Percentiles rank a stretch among this genome's conserved stretches.
Evolutionary conservation across 1,284 basidiomycete species (phyloP).

Genomic region (Coniophora puteana): DNA sequence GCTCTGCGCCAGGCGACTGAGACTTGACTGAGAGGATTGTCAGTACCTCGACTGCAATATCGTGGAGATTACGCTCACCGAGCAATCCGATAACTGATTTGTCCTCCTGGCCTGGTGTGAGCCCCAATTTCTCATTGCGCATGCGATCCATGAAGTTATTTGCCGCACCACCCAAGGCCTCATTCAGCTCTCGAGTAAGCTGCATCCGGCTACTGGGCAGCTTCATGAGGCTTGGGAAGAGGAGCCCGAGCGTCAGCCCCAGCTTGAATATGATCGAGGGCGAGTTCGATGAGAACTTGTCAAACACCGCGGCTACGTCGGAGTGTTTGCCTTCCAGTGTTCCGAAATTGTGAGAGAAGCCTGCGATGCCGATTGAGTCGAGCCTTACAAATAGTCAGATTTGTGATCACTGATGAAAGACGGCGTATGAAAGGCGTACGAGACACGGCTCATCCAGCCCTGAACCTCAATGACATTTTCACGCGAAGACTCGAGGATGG

Average conservation of each 20-base stretch:
- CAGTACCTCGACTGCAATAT: not conserved
- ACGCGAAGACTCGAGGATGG: too few relatives aligned
- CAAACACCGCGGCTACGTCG: conserved; percentile 40
- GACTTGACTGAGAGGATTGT: conserved; percentile 42
- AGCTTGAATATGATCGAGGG: conserved; percentile 26
- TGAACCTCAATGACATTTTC: too few relatives aligned
- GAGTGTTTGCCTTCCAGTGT: conserved; percentile 46
- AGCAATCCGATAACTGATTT: conserved; percentile 54
- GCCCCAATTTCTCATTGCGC: conserved; percentile 31
- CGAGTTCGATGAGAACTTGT: too few relatives aligned
- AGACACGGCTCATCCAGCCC: too few relatives aligned
- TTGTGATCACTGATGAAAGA: not conserved
- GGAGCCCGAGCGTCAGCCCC: conserved; percentile 38
- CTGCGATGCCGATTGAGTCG: conserved; percentile 55
- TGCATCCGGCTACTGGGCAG: conserved; percentile 40
- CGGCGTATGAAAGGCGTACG: conserved; percentile 12
- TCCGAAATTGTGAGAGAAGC: conserved; percentile 57
- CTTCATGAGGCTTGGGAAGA: conserved; percentile 40
- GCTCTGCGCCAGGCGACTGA: conserved; percentile 34
- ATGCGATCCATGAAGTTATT: conserved; percentile 42
- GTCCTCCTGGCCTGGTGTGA: conserved; percentile 23
- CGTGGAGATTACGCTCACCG: conserved; percentile 34
- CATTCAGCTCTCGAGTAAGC: conserved; percentile 32
- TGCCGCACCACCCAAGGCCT: conserved; percentile 41
- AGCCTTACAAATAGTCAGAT: conserved; percentile 32